Conservation (phyloP, 1,284 basidiomycete species). For the Lignosus rhinocerotis region DNA sequence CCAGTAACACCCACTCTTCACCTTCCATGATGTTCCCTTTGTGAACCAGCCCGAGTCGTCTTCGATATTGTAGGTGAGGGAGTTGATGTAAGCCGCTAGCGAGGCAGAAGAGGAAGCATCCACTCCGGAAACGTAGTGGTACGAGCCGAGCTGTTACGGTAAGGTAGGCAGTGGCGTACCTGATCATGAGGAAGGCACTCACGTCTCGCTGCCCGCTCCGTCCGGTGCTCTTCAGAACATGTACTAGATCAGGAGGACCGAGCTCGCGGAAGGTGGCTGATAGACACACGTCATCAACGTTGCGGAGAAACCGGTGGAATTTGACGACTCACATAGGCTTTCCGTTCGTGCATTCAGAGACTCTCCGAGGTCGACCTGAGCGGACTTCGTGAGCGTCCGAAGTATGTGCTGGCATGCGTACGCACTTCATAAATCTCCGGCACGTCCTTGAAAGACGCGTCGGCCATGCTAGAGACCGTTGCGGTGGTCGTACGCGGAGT, state of each 20-base stretch:
- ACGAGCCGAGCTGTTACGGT: slow-evolving; percentile 75
- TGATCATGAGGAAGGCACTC: slow-evolving; percentile 34
- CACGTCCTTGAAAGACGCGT: slow-evolving; percentile 52
- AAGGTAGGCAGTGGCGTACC: slow-evolving; percentile 11
- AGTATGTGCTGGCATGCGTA: background rate
- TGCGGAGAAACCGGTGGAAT: background rate
- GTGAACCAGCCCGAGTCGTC: slow-evolving; percentile 93
- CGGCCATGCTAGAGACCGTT: slow-evolving; percentile 34
- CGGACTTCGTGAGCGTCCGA: slow-evolving; percentile 2
- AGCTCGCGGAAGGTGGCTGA: slow-evolving; percentile 93
- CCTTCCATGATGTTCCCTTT: slow-evolving; percentile 86
- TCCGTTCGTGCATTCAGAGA: slow-evolving; percentile 89
- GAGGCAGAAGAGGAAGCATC: slow-evolving; percentile 98
- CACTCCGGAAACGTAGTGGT: slow-evolving; percentile 95
- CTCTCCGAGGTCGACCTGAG: slow-evolving; percentile 89
- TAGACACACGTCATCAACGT: slow-evolving; percentile 23
- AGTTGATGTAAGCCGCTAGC: slow-evolving; percentile 97
- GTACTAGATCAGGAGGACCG: slow-evolving; percentile 95
- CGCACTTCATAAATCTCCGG: slow-evolving; percentile 73
- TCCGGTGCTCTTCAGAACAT: slow-evolving; percentile 92
- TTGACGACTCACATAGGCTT: slow-evolving; percentile 70
- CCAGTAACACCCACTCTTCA: slow-evolving; percentile 95
- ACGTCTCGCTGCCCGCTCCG: slow-evolving; percentile 85
- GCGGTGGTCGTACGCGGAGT: background rate
- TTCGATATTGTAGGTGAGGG: slow-evolving; percentile 93